phyloP scores from a whole-genome alignment of 2,329 filamentous ascomycete species.

The Apiospora arundinis region DNA sequence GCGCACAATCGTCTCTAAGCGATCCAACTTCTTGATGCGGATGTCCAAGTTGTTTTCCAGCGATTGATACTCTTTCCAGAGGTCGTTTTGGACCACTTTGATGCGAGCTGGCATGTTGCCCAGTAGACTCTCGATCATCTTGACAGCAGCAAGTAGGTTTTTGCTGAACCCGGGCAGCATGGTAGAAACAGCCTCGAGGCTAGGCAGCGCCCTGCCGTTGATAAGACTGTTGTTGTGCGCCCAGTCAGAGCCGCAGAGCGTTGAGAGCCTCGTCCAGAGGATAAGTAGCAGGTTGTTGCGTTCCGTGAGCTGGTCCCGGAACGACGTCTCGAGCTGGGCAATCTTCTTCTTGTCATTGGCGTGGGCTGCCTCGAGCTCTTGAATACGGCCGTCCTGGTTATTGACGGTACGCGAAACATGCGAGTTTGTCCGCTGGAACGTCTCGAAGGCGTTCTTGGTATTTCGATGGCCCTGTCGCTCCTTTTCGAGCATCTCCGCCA shows the following conservation, averaged over 20 bases:
- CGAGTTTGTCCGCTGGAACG: constrained; percentile 84
- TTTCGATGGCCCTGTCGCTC: constrained; percentile 85
- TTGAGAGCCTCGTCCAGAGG: constrained; percentile 89
- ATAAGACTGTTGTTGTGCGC: constrained; percentile 87
- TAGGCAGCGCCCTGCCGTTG: constrained; percentile 82
- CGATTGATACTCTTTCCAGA: constrained; percentile 89
- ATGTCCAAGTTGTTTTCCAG: constrained; percentile 82
- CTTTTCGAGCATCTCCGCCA: constrained; percentile 89
- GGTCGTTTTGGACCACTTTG: constrained; percentile 82
- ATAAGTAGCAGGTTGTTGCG: constrained; percentile 86
- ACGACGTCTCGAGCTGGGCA: constrained; percentile 75
- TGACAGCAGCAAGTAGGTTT: constrained; percentile 86
- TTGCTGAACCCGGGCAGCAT: constrained; percentile 89
- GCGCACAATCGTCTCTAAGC: constrained; percentile 80
- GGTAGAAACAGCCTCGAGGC: constrained; percentile 82
- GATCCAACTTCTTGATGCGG: constrained; percentile 84
- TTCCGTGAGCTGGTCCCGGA: constrained; percentile 87
- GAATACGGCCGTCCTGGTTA: constrained; percentile 82
- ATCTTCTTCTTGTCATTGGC: constrained; percentile 80
- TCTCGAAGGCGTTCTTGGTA: constrained; percentile 87
- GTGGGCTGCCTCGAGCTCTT: constrained; percentile 83
- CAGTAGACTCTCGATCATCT: constrained; percentile 83
- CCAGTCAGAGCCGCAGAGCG: constrained; percentile 91
- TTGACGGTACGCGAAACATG: constrained; percentile 86
- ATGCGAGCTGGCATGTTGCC: constrained; percentile 80